Percentiles rank a stretch among this genome's conserved stretches.
phyloP scores from a whole-genome alignment of 2,329 filamentous ascomycete species.

The Talaromyces albobiverticillius region DNA sequence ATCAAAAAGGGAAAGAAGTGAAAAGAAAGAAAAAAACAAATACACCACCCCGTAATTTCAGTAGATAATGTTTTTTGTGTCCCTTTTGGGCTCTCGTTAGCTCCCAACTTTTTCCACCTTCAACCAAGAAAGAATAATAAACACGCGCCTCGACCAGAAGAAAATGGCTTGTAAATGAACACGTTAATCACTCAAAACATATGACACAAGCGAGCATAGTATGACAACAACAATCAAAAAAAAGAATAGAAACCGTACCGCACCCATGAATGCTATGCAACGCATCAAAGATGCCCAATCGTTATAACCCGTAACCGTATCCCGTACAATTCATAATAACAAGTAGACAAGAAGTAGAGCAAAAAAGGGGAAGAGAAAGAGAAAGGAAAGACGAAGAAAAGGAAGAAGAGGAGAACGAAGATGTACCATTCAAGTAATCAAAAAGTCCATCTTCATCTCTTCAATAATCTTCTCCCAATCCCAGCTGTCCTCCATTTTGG shows the following conservation, averaged over 20 bases:
- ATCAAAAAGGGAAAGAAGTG: background rate
- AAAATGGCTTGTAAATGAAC: background rate
- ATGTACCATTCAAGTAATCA: conserved; percentile 50
- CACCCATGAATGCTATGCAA: conserved; percentile 12
- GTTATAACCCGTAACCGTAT: conserved; percentile 5
- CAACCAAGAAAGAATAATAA: no score
- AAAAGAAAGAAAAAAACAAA: no score
- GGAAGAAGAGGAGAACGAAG: conserved; percentile 11
- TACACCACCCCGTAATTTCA: no score
- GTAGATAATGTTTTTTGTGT: background rate
- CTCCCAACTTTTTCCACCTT: background rate
- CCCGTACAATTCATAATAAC: conserved; percentile 43
- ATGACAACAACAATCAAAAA: conserved; percentile 2
- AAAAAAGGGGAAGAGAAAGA: conserved; percentile 10
- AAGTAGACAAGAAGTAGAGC: conserved; percentile 51
- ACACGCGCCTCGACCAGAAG: background rate
- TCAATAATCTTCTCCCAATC: conserved; percentile 63
- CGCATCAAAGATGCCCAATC: conserved; percentile 6
- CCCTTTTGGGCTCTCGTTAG: background rate
- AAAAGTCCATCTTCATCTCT: conserved; percentile 58
- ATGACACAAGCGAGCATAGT: conserved; percentile 5
- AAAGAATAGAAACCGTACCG: background rate
- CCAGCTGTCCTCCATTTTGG: conserved; percentile 55
- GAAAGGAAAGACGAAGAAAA: conserved; percentile 14
- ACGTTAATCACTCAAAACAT: background rate